Percentiles rank a stretch among this genome's conserved stretches.
These are phyloP conservation scores for Mollisiaceae sp. DNA, from an alignment of 2,329 filamentous ascomycete genomes.

Conservation along the genomic window DNA sequence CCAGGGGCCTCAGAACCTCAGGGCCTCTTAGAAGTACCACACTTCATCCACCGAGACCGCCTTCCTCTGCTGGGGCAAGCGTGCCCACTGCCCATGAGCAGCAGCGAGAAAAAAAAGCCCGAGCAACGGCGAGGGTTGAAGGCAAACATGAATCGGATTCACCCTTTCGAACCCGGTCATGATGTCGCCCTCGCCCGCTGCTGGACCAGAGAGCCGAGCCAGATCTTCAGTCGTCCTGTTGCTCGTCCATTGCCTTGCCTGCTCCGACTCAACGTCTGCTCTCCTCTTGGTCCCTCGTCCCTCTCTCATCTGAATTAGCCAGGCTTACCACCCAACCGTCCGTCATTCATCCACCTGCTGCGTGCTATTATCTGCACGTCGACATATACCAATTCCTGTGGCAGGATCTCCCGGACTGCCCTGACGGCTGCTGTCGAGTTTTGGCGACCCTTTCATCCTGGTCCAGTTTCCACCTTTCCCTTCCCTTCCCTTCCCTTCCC, in stretches of 20 bases:
- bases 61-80: background rate
- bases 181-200: background rate
- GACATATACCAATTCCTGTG: slow-evolving; percentile 1
- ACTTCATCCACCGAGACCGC: background rate
- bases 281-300: background rate
- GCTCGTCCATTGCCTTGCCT: background rate
- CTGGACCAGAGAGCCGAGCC: background rate
- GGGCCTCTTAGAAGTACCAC: background rate
- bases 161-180: background rate
- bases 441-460: background rate
- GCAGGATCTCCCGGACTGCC: background rate
- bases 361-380: background rate
- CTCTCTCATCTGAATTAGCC: background rate
- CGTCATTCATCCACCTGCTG: background rate
- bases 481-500: background rate
- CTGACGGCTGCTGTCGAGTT: background rate
- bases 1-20: background rate
- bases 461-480: background rate
- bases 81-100: slow-evolving; percentile 1
- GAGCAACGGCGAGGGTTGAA: slow-evolving; percentile 8
- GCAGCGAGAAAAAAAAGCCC: background rate
- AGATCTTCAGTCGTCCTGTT: background rate
- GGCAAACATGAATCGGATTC: slow-evolving; percentile 1
- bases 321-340: background rate
- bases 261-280: background rate